Evolutionary conservation across 1,139 yeast genomes (phyloP).

Genomic region (Yamadazyma dushanensis): DNA sequence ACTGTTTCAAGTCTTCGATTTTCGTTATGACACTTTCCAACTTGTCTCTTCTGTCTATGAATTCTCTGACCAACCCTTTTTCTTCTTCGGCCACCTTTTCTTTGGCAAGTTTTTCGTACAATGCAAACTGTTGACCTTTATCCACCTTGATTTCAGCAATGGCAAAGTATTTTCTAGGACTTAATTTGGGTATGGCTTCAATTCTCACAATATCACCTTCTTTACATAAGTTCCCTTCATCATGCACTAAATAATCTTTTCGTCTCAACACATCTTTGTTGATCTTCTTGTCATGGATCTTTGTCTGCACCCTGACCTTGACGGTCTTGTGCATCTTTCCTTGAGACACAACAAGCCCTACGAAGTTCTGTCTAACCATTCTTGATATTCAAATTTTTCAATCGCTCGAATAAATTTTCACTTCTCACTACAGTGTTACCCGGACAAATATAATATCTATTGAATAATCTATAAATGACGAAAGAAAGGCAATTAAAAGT

Average conservation of each 20-base stretch:
- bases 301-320: slow-evolving; percentile 83
- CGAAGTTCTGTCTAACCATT: slow-evolving; percentile 88
- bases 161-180: slow-evolving; percentile 85
- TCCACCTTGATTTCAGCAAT: slow-evolving; percentile 88
- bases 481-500: not conserved
- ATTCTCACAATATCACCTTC: slow-evolving; percentile 96
- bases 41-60: slow-evolving; percentile 45
- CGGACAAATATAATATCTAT: slow-evolving; percentile 1
- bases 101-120: slow-evolving; percentile 74
- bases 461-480: no score
- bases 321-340: slow-evolving; percentile 96
- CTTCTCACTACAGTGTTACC: not conserved
- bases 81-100: slow-evolving; percentile 64
- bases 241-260: slow-evolving; percentile 89
- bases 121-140: slow-evolving; percentile 88
- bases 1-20: slow-evolving; percentile 49
- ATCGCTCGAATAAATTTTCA: slow-evolving; percentile 2
- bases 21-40: slow-evolving; percentile 37
- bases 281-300: slow-evolving; percentile 64
- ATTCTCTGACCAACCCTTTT: slow-evolving; percentile 47
- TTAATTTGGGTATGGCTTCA: slow-evolving; percentile 83
- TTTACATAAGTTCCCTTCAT: slow-evolving; percentile 86
- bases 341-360: slow-evolving; percentile 92
- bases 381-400: slow-evolving; percentile 1
- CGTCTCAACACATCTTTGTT: slow-evolving; percentile 77